A percentile compares a stretch with the other conserved stretches of the same genome.
phyloP scores from a whole-genome alignment of 106 monocot genomes.

The Apostasia ramifera region DNA sequence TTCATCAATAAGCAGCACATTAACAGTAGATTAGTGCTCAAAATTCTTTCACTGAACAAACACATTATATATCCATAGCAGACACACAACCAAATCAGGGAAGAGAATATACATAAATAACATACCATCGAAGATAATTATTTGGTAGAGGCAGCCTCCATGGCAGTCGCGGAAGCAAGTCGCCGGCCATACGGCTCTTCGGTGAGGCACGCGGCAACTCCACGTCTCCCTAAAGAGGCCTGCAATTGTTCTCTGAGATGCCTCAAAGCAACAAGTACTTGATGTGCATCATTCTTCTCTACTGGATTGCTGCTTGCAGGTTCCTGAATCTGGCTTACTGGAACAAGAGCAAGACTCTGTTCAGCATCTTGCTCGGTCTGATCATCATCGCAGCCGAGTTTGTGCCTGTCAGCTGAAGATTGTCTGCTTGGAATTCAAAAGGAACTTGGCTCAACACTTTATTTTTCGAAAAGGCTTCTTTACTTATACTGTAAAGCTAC shows the following conservation, averaged over 20 bases:
- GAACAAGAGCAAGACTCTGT: constrained; percentile 6
- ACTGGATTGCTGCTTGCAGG: background rate
- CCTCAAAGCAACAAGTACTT: constrained; percentile 4
- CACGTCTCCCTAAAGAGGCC: background rate
- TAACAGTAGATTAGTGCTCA: too few species aligned
- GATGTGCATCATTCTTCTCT: background rate
- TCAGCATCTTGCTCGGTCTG: background rate
- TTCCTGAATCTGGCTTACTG: background rate
- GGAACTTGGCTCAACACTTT: too few species aligned
- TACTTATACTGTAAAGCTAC: too few species aligned
- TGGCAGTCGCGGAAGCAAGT: background rate
- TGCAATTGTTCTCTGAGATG: constrained; percentile 3
- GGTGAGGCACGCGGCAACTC: background rate
- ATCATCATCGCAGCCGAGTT: background rate
- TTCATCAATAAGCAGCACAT: too few species aligned
- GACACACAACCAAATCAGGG: too few species aligned
- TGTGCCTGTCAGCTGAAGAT: background rate
- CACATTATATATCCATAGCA: too few species aligned
- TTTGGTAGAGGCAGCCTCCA: constrained; percentile 1
- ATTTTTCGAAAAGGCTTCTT: too few species aligned
- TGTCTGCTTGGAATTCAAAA: background rate
- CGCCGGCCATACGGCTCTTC: background rate
- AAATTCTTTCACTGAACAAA: too few species aligned
- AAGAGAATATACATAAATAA: too few species aligned
- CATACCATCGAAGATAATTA: background rate